Evolutionary conservation across 176 grass and related monocot species (phyloP).

Genomic region (Metroxylon sagu): DNA sequence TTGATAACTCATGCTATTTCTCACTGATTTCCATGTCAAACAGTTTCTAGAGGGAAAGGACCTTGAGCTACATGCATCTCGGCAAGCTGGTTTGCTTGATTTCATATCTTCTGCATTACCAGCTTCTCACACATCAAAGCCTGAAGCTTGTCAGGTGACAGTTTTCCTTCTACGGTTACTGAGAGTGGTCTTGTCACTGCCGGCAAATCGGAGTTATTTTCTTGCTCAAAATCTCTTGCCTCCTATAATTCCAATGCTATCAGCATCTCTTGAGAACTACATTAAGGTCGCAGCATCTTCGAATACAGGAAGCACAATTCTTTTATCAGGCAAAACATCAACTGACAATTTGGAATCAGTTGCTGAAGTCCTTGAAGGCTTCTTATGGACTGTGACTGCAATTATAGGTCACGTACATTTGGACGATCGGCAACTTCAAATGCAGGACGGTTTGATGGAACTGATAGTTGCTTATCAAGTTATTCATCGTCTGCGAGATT

Average conservation of each 20-base stretch:
- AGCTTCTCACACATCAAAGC: slow-evolving; percentile 91
- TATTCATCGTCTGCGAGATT: slow-evolving; percentile 86
- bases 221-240: slow-evolving; percentile 95
- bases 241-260: slow-evolving; percentile 94
- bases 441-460: slow-evolving; percentile 89
- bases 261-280: slow-evolving; percentile 93
- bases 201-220: slow-evolving; percentile 88
- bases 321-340: slow-evolving; percentile 51
- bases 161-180: slow-evolving; percentile 68
- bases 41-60: slow-evolving; percentile 96
- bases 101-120: slow-evolving; percentile 87
- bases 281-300: slow-evolving; percentile 91
- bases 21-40: slow-evolving; percentile 24
- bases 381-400: slow-evolving; percentile 78
- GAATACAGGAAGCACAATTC: slow-evolving; percentile 48
- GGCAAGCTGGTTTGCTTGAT: slow-evolving; percentile 91
- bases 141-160: slow-evolving; percentile 95
- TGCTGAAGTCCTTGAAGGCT: slow-evolving; percentile 87
- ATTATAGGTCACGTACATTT: slow-evolving; percentile 73
- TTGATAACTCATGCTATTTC: slow-evolving; percentile 11
- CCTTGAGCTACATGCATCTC: slow-evolving; percentile 79
- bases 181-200: slow-evolving; percentile 64
- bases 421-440: slow-evolving; percentile 67
- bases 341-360: slow-evolving; percentile 67
- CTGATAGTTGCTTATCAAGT: slow-evolving; percentile 96